Evolutionary conservation across 345 rosid species (phyloP).

Genomic region (Noccaea caerulescens): DNA sequence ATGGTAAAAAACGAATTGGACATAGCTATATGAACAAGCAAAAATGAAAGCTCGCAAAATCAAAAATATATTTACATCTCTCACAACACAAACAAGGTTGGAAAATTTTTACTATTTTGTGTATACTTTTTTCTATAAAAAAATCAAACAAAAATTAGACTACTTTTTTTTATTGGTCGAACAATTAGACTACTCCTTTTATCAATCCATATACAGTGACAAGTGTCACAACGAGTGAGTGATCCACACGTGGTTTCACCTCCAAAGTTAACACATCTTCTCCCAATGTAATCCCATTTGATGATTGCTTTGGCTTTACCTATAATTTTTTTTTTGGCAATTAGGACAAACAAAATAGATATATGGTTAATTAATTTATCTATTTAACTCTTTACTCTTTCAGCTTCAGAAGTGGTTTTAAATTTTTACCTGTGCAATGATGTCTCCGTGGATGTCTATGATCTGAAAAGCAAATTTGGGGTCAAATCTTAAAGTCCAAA

Average conservation of each 20-base stretch:
- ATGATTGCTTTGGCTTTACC: constrained; percentile 61
- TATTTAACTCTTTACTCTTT: constrained; percentile 1
- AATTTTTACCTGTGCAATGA: constrained; percentile 41
- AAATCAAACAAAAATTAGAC: constrained; percentile 36
- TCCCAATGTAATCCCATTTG: constrained; percentile 55
- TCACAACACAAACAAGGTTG: constrained; percentile 40
- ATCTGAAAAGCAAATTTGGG: constrained; percentile 42
- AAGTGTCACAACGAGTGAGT: constrained; percentile 52
- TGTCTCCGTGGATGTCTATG: constrained; percentile 34
- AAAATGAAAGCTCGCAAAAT: constrained; percentile 24
- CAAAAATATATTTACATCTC: constrained; percentile 31
- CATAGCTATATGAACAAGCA: constrained; percentile 8
- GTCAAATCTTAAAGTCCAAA: constrained; percentile 44
- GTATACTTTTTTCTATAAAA: constrained; percentile 10
- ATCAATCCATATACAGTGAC: constrained; percentile 58
- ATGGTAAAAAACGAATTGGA: not conserved
- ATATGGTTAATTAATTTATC: not conserved
- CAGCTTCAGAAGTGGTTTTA: not conserved
- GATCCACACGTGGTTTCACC: constrained; percentile 57
- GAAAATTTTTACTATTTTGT: constrained; percentile 34
- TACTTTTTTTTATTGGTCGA: constrained; percentile 2
- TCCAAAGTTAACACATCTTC: constrained; percentile 55
- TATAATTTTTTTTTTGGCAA: constrained; percentile 21
- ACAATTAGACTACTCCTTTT: constrained; percentile 44
- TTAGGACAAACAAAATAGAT: not conserved